Conservation (phyloP, 179 eudicot genomes). For the Actinidia arguta region DNA sequence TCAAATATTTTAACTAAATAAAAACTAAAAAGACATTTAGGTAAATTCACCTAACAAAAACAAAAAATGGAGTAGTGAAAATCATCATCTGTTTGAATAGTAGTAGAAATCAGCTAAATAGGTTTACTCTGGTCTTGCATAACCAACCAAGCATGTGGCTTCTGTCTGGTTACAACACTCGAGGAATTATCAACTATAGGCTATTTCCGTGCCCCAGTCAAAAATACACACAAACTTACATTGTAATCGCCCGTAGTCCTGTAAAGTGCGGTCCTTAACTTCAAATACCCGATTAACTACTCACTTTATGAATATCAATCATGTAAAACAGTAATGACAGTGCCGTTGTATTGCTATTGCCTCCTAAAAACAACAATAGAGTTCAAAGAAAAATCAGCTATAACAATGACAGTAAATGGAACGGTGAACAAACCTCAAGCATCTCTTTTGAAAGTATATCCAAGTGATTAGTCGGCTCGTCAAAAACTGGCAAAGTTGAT, state of each 20-base stretch:
- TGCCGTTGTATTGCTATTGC: slow-evolving; percentile 86
- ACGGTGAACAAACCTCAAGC: slow-evolving; percentile 77
- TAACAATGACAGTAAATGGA: not conserved
- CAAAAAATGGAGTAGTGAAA: no score
- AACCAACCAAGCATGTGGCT: not conserved
- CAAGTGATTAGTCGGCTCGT: slow-evolving; percentile 97
- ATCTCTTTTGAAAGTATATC: slow-evolving; percentile 98
- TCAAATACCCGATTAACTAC: slow-evolving; percentile 95
- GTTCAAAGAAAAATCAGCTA: slow-evolving; percentile 12
- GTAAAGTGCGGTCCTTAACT: slow-evolving; percentile 75
- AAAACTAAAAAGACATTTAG: no score
- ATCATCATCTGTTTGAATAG: no score
- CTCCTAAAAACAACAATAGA: slow-evolving; percentile 54
- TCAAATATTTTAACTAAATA: no score
- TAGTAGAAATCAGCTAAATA: not conserved
- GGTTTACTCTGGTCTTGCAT: no score
- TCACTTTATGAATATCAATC: slow-evolving; percentile 92
- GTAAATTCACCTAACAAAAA: no score
- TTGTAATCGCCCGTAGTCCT: slow-evolving; percentile 93
- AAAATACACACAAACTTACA: slow-evolving; percentile 51
- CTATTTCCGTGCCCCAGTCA: not conserved
- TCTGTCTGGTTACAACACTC: not conserved
- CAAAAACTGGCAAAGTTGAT: slow-evolving; percentile 88
- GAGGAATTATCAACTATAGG: not conserved
- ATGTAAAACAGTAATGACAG: slow-evolving; percentile 94